Conservation (phyloP, 306 rosid genomes). For the Castanopsis chinensis region DNA sequence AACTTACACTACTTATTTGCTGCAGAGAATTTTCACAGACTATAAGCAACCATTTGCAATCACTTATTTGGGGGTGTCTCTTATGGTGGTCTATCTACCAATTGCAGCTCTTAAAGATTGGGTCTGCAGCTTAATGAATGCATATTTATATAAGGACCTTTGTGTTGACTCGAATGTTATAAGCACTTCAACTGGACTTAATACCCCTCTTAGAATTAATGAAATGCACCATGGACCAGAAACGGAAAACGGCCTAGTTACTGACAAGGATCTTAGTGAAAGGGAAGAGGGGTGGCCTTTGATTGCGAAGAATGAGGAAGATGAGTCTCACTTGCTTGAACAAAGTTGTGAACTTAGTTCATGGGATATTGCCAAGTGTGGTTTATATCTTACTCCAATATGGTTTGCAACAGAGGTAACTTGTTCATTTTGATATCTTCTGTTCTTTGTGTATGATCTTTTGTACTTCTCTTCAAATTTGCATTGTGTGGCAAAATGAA, state of each 20-base stretch:
- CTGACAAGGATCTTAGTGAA: constrained; percentile 40
- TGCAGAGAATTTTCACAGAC: constrained; percentile 71
- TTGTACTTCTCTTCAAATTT: not conserved
- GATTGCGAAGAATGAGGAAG: constrained; percentile 26
- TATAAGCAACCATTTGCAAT: constrained; percentile 73
- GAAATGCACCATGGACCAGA: constrained; percentile 24
- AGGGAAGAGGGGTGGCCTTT: constrained; percentile 54
- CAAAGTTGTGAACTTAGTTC: constrained; percentile 28
- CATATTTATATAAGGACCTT: constrained; percentile 17
- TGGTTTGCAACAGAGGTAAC: constrained; percentile 81
- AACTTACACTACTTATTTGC: constrained; percentile 12
- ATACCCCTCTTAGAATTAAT: constrained; percentile 30
- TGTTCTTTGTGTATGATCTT: not conserved
- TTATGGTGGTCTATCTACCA: constrained; percentile 60
- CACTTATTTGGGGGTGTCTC: constrained; percentile 63
- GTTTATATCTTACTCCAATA: constrained; percentile 60
- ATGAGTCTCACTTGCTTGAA: constrained; percentile 33
- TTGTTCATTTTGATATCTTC: not conserved
- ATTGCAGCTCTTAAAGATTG: constrained; percentile 51
- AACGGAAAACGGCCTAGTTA: constrained; percentile 28
- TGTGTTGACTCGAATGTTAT: constrained; percentile 1
- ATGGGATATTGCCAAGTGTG: constrained; percentile 53
- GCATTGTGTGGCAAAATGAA: not conserved
- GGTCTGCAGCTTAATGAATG: constrained; percentile 31
- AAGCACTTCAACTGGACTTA: constrained; percentile 27